Conservation (phyloP, 2,329 filamentous ascomycete genomes). For the Hypomyces perniciosus region DNA sequence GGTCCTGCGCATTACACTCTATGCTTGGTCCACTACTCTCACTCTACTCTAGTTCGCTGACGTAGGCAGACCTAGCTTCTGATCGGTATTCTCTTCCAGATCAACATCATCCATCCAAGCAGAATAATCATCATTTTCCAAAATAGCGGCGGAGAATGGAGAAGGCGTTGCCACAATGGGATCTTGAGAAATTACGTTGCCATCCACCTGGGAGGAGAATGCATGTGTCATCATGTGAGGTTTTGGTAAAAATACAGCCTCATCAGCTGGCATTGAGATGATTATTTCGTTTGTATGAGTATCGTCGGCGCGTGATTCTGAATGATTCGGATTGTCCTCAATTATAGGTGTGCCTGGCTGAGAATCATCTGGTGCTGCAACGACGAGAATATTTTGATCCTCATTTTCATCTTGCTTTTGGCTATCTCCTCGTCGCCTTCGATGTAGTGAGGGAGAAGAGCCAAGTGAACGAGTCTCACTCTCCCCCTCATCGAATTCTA, state of each 20-base stretch:
- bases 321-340: constrained; percentile 25
- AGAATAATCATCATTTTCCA: constrained; percentile 23
- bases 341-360: constrained; percentile 47
- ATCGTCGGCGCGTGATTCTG: constrained; percentile 14
- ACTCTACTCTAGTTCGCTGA: constrained; percentile 11
- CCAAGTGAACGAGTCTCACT: constrained; percentile 18
- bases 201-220: neutral
- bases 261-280: neutral
- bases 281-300: neutral
- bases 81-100: neutral
- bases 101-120: constrained; percentile 23
- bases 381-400: constrained; percentile 53
- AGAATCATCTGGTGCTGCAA: constrained; percentile 59
- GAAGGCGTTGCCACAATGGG: constrained; percentile 15
- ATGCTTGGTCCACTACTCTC: too few relatives aligned
- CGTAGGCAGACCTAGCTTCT: neutral
- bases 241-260: neutral
- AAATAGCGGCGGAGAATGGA: constrained; percentile 3
- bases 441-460: constrained; percentile 45
- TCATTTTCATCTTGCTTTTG: constrained; percentile 29
- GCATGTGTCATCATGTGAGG: neutral
- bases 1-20: too few relatives aligned
- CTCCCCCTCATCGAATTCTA: constrained; percentile 22
- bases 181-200: too few relatives aligned
- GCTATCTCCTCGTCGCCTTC: constrained; percentile 32